A percentile compares a stretch with the other conserved stretches of the same genome.
phyloP scores from a whole-genome alignment of 2,329 filamentous ascomycete species.

The Monosporascus cannonballus region DNA sequence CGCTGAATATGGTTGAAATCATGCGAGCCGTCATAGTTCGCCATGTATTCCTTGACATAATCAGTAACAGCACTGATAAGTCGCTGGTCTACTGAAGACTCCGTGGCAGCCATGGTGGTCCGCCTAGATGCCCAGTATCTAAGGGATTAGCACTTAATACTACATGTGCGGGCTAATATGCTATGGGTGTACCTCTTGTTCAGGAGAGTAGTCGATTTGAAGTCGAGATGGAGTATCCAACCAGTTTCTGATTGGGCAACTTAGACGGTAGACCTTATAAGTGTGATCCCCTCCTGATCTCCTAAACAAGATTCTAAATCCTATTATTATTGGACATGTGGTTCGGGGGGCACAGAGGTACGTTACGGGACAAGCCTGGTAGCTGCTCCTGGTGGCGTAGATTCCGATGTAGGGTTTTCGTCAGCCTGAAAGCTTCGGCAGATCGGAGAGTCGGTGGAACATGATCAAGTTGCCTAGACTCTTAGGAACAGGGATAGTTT shows the following conservation, averaged over 20 bases:
- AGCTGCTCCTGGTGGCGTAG: too few species aligned
- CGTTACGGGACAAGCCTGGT: too few species aligned
- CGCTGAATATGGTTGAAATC: slow-evolving; percentile 81
- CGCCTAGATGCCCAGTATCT: slow-evolving; percentile 9
- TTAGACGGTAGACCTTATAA: background rate
- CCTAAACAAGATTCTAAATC: too few species aligned
- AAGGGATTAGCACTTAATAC: slow-evolving; percentile 16
- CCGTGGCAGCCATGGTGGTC: slow-evolving; percentile 18
- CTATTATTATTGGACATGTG: too few species aligned
- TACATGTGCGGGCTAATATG: slow-evolving; percentile 19
- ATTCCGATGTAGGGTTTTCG: too few species aligned
- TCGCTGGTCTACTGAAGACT: slow-evolving; percentile 25
- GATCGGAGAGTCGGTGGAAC: background rate
- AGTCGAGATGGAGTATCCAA: background rate
- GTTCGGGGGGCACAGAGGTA: too few species aligned
- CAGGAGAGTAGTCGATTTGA: background rate
- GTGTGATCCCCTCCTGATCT: background rate
- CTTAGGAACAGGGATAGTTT: background rate
- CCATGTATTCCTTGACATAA: slow-evolving; percentile 68
- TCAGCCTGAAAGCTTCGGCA: background rate
- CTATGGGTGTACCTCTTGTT: background rate
- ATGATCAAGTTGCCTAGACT: background rate
- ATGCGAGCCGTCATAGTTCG: slow-evolving; percentile 76
- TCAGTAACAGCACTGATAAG: slow-evolving; percentile 51
- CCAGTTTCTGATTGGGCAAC: background rate